Percentiles rank a stretch among this genome's conserved stretches.
Evolutionary conservation across 2,329 filamentous ascomycete genomes (phyloP).

Genomic region (Clonostachys rosea): DNA sequence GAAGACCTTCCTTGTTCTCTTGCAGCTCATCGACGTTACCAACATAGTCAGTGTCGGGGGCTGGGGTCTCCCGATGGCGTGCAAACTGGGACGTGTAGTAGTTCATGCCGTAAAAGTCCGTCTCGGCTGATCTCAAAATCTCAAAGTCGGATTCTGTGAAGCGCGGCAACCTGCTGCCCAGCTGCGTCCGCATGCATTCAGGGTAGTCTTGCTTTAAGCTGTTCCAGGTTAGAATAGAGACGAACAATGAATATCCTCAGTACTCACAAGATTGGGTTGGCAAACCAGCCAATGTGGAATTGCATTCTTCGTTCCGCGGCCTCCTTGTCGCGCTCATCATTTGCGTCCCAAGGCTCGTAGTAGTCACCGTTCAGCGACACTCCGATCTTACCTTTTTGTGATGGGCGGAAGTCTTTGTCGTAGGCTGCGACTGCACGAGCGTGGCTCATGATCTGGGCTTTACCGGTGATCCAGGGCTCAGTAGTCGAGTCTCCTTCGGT

Average conservation of each 20-base stretch:
- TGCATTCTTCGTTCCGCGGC: slow-evolving; percentile 26
- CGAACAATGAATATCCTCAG: too few relatives aligned
- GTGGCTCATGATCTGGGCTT: slow-evolving; percentile 27
- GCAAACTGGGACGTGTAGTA: slow-evolving; percentile 31
- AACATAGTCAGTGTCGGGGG: slow-evolving; percentile 19
- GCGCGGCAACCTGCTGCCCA: slow-evolving; percentile 18
- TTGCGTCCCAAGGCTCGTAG: slow-evolving; percentile 26
- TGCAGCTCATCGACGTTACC: slow-evolving; percentile 24
- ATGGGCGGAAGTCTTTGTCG: slow-evolving; percentile 18
- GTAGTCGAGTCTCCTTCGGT: slow-evolving; percentile 23
- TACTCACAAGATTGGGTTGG: slow-evolving; percentile 28
- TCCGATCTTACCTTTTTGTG: slow-evolving; percentile 22
- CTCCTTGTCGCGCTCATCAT: slow-evolving; percentile 13
- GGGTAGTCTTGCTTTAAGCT: slow-evolving; percentile 25
- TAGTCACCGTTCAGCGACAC: slow-evolving; percentile 30
- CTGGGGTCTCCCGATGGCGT: slow-evolving; percentile 12
- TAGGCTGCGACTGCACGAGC: slow-evolving; percentile 22
- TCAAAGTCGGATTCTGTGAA: slow-evolving; percentile 18
- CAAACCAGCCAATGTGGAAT: slow-evolving; percentile 32
- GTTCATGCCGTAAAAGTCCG: slow-evolving; percentile 33
- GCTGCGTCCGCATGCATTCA: slow-evolving; percentile 24
- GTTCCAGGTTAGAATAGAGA: background rate
- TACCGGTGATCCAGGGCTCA: slow-evolving; percentile 27
- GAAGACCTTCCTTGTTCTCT: slow-evolving; percentile 18
- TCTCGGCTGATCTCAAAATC: slow-evolving; percentile 13